phyloP scores from a whole-genome alignment of 495 filamentous ascomycete genomes.

The Delitschia confertaspora region DNA sequence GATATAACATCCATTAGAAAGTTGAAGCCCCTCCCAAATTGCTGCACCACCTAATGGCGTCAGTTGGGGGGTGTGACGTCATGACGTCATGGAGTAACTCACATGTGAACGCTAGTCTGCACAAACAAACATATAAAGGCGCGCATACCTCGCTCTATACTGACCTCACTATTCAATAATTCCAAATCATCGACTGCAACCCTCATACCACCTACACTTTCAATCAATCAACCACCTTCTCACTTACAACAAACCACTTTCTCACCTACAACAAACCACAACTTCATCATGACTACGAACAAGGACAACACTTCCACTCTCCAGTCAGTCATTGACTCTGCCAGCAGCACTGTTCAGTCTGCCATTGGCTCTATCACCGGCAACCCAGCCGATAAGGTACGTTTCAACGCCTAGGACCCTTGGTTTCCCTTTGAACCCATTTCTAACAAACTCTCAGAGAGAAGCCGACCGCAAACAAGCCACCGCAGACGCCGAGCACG shows the following conservation, averaged over 20 bases:
- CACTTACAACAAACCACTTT: background rate
- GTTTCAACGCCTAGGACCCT: constrained; percentile 1
- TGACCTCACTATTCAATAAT: no score
- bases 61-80: constrained; percentile 4
- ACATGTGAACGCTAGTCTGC: no score
- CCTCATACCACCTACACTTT: background rate
- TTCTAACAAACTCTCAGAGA: constrained; percentile 18
- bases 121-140: constrained; percentile 4
- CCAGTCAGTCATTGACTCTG: constrained; percentile 73
- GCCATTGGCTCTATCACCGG: constrained; percentile 68
- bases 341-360: constrained; percentile 62
- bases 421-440: background rate
- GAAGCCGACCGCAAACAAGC: constrained; percentile 30
- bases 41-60: background rate
- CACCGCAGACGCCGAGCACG: constrained; percentile 52
- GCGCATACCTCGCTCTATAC: background rate
- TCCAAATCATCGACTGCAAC: background rate
- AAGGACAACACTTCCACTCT: constrained; percentile 52
- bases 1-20: no score
- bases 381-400: constrained; percentile 56
- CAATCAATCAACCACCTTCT: background rate
- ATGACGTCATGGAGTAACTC: constrained; percentile 3
- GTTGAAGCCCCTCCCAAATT: no score
- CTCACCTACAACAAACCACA: background rate
- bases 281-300: constrained; percentile 16